Percentiles rank a stretch among this genome's conserved stretches.
phyloP scores from a whole-genome alignment of 495 filamentous ascomycete genomes.

The Talaromyces ruber region DNA sequence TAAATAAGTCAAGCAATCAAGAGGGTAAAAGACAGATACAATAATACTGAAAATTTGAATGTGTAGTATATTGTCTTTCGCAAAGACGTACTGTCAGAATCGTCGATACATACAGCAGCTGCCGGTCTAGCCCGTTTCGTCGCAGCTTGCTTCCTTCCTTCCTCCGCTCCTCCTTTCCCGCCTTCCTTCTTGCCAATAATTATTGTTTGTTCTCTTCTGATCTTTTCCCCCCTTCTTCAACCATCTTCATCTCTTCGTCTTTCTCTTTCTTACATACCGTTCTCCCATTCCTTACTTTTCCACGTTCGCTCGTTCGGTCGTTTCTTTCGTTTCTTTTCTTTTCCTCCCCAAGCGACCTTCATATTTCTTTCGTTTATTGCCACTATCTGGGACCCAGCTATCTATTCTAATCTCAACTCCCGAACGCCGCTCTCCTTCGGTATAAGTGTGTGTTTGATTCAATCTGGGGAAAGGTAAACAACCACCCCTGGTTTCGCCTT shows the following conservation, averaged over 20 bases:
- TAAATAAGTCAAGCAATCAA: not conserved
- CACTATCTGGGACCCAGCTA: not conserved
- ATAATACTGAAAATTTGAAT: not conserved
- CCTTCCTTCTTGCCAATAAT: constrained; percentile 9
- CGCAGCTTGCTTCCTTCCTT: constrained; percentile 3
- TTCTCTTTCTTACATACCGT: constrained; percentile 6
- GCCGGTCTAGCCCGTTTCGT: constrained; percentile 2
- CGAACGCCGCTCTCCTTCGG: not conserved
- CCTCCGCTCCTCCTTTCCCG: constrained; percentile 4
- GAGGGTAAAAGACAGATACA: not conserved
- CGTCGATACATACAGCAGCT: not conserved
- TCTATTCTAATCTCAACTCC: constrained; percentile 5
- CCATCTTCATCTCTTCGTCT: constrained; percentile 20
- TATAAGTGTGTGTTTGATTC: not conserved
- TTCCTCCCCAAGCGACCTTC: constrained; percentile 22
- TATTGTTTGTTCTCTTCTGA: constrained; percentile 19
- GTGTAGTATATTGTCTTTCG: not conserved
- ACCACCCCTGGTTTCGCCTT: not conserved
- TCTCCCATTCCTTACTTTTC: constrained; percentile 16
- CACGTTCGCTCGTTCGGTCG: constrained; percentile 19
- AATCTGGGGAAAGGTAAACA: not conserved
- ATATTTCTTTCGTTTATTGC: constrained; percentile 12
- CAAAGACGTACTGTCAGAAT: too few species aligned
- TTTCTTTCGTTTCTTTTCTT: constrained; percentile 24
- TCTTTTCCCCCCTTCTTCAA: constrained; percentile 27